phyloP scores from a whole-genome alignment of 257 asterid genomes.

The Eucommia ulmoides region DNA sequence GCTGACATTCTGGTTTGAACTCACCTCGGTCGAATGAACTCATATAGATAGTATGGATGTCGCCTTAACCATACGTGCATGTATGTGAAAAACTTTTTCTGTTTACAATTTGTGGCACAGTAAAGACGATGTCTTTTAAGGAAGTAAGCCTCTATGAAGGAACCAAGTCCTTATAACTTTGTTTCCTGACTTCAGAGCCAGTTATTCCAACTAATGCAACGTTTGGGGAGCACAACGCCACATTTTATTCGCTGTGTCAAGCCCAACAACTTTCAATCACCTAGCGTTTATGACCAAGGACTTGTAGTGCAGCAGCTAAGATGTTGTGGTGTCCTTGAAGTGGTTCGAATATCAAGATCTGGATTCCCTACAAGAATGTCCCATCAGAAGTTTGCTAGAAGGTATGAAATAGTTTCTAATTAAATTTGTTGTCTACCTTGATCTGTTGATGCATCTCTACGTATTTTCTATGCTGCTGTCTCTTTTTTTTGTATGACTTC shows the following conservation, averaged over 20 bases:
- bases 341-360: constrained; percentile 95
- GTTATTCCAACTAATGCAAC: constrained; percentile 87
- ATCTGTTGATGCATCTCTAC: background rate
- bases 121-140: no score
- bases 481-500: background rate
- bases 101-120: no score
- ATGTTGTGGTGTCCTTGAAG: constrained; percentile 97
- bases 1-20: no score
- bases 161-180: no score
- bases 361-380: constrained; percentile 95
- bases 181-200: constrained; percentile 47
- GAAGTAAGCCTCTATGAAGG: no score
- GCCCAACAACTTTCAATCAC: constrained; percentile 80
- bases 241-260: constrained; percentile 98
- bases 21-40: no score
- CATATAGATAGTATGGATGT: no score
- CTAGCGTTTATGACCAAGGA: constrained; percentile 73
- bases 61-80: no score
- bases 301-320: constrained; percentile 83
- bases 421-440: background rate
- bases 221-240: constrained; percentile 83
- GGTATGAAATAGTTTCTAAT: constrained; percentile 45
- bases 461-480: background rate
- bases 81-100: no score
- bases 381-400: constrained; percentile 89